Evolutionary conservation across 129 eudicot genomes (phyloP).

Genomic region (Helianthus annuus): DNA sequence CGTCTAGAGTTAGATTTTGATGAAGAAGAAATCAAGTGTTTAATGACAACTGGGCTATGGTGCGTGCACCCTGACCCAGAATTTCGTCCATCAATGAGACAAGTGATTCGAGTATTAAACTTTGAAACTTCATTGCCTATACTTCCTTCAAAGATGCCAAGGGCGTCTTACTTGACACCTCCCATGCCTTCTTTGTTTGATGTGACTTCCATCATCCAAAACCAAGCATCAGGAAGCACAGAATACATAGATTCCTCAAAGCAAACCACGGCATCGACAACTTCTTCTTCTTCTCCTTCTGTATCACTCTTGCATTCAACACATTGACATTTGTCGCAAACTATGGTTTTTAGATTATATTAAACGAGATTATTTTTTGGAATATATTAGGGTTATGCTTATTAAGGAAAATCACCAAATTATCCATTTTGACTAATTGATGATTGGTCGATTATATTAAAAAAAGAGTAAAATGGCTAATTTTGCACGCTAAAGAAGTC

Average conservation of each 20-base stretch:
- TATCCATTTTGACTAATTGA: too few species aligned
- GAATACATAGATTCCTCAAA: neutral
- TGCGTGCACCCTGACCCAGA: neutral
- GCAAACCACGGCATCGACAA: neutral
- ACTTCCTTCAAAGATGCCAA: neutral
- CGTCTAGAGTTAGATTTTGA: neutral
- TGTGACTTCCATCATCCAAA: neutral
- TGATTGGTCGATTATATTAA: too few species aligned
- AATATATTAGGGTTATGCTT: too few species aligned
- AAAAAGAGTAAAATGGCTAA: too few species aligned
- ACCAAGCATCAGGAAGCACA: neutral
- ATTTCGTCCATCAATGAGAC: constrained; percentile 5
- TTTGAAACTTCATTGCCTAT: neutral
- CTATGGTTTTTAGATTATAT: too few species aligned
- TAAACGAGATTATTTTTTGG: neutral
- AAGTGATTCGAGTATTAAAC: constrained; percentile 1
- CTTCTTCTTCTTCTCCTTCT: neutral
- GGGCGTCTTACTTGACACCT: neutral
- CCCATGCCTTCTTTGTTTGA: neutral
- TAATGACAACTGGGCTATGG: constrained; percentile 3
- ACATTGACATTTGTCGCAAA: neutral
- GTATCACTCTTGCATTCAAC: neutral
- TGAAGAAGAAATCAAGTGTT: neutral
- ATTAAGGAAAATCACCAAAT: too few species aligned
- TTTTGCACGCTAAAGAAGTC: too few species aligned